Percentiles rank a stretch among this genome's conserved stretches.
phyloP scores from a whole-genome alignment of 371 early-diverging fungal genomes.

The Saksenaea vasiformis region DNA sequence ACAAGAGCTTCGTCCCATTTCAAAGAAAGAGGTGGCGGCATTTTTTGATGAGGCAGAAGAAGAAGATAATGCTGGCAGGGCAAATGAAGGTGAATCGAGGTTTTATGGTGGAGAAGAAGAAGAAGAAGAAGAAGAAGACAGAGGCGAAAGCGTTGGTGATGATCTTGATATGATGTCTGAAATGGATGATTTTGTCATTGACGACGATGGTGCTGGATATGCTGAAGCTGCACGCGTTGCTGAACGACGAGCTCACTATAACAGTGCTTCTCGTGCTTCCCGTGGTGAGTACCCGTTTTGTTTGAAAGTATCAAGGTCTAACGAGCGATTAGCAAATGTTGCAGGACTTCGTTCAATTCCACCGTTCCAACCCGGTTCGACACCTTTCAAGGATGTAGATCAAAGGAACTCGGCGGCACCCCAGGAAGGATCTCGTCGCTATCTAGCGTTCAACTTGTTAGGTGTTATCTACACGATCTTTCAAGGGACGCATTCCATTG shows the following conservation, averaged over 20 bases:
- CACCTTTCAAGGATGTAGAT: constrained; percentile 33
- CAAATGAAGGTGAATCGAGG: constrained; percentile 1
- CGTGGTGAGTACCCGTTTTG: neutral
- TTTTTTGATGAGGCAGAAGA: constrained; percentile 19
- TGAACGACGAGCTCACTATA: neutral
- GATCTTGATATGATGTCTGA: constrained; percentile 26
- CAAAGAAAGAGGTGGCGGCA: constrained; percentile 11
- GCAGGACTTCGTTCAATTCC: constrained; percentile 28
- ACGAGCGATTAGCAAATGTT: neutral
- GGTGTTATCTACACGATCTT: constrained; percentile 78
- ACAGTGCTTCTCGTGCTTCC: neutral
- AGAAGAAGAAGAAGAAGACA: no score
- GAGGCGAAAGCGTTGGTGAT: constrained; percentile 5
- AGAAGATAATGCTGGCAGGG: constrained; percentile 9
- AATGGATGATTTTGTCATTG: constrained; percentile 44
- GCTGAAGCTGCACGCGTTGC: constrained; percentile 17
- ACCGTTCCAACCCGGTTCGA: constrained; percentile 65
- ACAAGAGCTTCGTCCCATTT: neutral
- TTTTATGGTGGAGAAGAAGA: neutral
- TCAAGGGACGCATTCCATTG: constrained; percentile 67
- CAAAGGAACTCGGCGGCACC: constrained; percentile 39
- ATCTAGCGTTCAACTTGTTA: constrained; percentile 79
- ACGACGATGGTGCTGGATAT: constrained; percentile 85
- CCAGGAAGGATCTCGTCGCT: constrained; percentile 60
- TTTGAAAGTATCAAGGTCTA: neutral